Percentiles rank a stretch among this genome's conserved stretches.
phyloP scores from a whole-genome alignment of 2,329 filamentous ascomycete genomes.

The Aspergillus sp. region DNA sequence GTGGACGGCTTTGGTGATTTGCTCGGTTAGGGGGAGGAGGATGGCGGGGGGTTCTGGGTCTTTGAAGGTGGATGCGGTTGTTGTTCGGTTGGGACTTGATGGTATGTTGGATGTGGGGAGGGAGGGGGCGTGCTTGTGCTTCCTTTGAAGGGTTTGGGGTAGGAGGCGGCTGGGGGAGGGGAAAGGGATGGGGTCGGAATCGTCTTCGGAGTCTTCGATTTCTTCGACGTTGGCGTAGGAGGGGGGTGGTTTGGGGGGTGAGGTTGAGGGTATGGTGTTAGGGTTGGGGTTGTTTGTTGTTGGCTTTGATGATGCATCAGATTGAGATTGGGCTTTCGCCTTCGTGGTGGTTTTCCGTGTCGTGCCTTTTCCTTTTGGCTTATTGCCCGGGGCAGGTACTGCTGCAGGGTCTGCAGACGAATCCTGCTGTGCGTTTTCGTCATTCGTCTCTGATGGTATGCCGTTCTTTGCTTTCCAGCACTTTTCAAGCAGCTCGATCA shows the following conservation, averaged over 20 bases:
- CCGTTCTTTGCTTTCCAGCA: constrained; percentile 67
- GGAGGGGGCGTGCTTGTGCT: constrained; percentile 3
- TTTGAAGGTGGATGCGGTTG: not conserved
- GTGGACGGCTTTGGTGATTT: constrained; percentile 54
- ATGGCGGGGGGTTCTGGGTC: not conserved
- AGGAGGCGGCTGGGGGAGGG: constrained; percentile 30
- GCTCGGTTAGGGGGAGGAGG: constrained; percentile 45
- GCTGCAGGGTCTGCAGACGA: not conserved
- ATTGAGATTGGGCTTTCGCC: constrained; percentile 11
- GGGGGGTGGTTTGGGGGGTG: not conserved
- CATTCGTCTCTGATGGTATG: constrained; percentile 22
- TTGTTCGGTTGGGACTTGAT: constrained; percentile 14
- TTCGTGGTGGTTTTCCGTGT: constrained; percentile 16
- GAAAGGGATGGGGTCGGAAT: constrained; percentile 15
- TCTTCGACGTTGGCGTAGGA: constrained; percentile 37
- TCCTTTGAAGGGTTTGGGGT: constrained; percentile 17
- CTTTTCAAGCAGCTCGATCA: constrained; percentile 69
- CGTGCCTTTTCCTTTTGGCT: not conserved
- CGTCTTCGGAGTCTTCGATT: constrained; percentile 43
- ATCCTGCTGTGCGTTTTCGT: constrained; percentile 21
- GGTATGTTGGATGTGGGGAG: constrained; percentile 16
- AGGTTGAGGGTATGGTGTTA: not conserved
- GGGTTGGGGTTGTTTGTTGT: not conserved
- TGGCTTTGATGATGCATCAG: not conserved
- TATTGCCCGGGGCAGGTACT: not conserved